Conservation (phyloP, 2,329 filamentous ascomycete species). For the Penicillium decumbens region DNA sequence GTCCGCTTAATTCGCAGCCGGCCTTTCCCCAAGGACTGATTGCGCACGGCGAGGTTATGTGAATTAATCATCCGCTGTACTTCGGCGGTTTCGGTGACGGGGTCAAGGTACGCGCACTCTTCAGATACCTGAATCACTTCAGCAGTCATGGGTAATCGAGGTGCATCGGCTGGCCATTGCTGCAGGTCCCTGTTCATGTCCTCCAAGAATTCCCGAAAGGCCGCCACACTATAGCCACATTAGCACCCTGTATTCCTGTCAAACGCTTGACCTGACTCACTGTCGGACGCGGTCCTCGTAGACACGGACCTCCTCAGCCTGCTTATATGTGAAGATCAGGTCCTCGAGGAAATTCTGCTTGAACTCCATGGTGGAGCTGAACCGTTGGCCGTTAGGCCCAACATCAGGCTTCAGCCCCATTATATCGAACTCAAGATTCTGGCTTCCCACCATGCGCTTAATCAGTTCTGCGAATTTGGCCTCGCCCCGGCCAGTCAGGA, state of each 20-base stretch:
- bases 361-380: slow-evolving; percentile 81
- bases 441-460: slow-evolving; percentile 72
- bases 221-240: slow-evolving; percentile 55
- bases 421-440: slow-evolving; percentile 80
- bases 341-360: slow-evolving; percentile 80
- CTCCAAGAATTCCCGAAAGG: slow-evolving; percentile 78
- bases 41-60: slow-evolving; percentile 59
- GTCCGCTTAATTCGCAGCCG: slow-evolving; percentile 73
- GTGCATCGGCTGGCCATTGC: slow-evolving; percentile 38
- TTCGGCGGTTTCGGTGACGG: slow-evolving; percentile 72
- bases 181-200: slow-evolving; percentile 65
- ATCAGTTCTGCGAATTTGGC: slow-evolving; percentile 71
- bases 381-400: slow-evolving; percentile 72
- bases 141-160: slow-evolving; percentile 62
- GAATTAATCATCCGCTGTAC: slow-evolving; percentile 84
- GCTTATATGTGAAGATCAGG: slow-evolving; percentile 77
- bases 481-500: slow-evolving; percentile 83
- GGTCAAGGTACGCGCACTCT: slow-evolving; percentile 66
- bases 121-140: slow-evolving; percentile 87
- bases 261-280: slow-evolving; percentile 31
- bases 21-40: slow-evolving; percentile 32
- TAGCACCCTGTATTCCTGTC: slow-evolving; percentile 6
- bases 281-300: slow-evolving; percentile 62
- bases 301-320: slow-evolving; percentile 72
- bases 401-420: slow-evolving; percentile 79